Base-by-base conservation (phyloP, 306 rosid species). In the Fagus crenata region DNA sequence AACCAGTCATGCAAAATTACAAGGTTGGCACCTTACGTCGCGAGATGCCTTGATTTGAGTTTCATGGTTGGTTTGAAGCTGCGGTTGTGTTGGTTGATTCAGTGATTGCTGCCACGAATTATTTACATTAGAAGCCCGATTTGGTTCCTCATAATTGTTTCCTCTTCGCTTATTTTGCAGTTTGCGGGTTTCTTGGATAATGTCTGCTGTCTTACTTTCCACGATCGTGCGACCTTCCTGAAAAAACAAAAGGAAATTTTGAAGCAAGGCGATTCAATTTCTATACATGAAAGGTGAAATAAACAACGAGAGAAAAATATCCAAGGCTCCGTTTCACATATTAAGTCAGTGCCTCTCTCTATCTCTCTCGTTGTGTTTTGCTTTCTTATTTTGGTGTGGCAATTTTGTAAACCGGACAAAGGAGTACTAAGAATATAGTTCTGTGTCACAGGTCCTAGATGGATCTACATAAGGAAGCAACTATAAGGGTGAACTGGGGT, bases 11-110 rank as follows among this genome's bases (percentile, higher is more conserved):
- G 89, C 92, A 84, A 82, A 80, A 86, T 76, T 82, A 85, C 87
- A 89, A 80, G 84, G 89, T 86, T 91, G 96, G 79, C 96, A 96
- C 98, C 99, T 96, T 96, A 96, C 99, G 93, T 96, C 99, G 86
- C 98, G 98, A 67, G 99, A 91, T 87, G 98, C 93, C 91, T 92
- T 96, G 90, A 96, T 91, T 84, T 96, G 95, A 59, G 92, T 89
- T 75, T 96, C 97, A 33, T 60, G 90, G 79, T 31, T 84, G 64
- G 82, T 65, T 65, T 43, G 84, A 74, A 36, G 83, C 33, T 75
- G 58, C 51, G 80, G 76, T 77, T 78, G 89, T 28, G 71, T 43
- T 80, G 81, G 73, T 17, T 53, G 80, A 43, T 54, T 49, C 63
- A 31, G 58, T 31, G 88, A 61, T 77, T 83, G 89, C 80, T 77